Evolutionary conservation across 2,329 filamentous ascomycete species (phyloP), one percentile per base, ranked within the genome.

Genomic region (Penicillium hesseltinei): DNA sequence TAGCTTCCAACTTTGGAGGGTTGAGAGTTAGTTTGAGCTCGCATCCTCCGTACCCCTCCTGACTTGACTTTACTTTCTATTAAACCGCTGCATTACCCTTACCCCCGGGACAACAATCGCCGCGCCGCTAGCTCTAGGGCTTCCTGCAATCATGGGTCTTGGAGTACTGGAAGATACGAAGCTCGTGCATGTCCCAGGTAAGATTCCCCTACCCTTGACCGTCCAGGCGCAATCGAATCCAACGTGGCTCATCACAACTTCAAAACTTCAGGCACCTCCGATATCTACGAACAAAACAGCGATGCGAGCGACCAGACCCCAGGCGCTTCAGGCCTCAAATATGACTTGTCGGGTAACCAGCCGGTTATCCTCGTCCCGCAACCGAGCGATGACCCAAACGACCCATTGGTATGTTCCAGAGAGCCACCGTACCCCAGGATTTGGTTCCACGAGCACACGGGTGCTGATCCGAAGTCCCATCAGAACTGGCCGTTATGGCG

Each of bases 321-420:
- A 25, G 51, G 61, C 45, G 71, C 78, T 27, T 67, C 74, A 15
- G 78, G 78, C 58, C 75, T 94, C 65, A 95, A 94, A 74, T 89
- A 86, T 73, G 89, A 92, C 73, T 82, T 74, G 51, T 87, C 81
- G 61, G 88, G 89, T 35, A 78, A 81, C 19, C 74, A 82, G 19
- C 85, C 87, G 50, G 89, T 93, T 66, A 89, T 97, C 65, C 84
- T 97, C 33, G 88, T 95, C 5, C 93, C 93, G 5, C 93, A 97
- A 70, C 93, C 93, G 2, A 92, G 88, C 61, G 89, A 96, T 73
- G 91, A 96, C 72, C 91, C 90, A 4, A 93, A 95, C 72, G 92
- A 97, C 74, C 92, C 91, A 31, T 80, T 96, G 64, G 84, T 87
- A 81, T 54, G 69, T 39, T 7, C 19, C 40, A n/a, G 29, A 54